Evolutionary conservation across 768 basidiomycete genomes (phyloP).

Genomic region (Rhodotorula kratochvilovae): DNA sequence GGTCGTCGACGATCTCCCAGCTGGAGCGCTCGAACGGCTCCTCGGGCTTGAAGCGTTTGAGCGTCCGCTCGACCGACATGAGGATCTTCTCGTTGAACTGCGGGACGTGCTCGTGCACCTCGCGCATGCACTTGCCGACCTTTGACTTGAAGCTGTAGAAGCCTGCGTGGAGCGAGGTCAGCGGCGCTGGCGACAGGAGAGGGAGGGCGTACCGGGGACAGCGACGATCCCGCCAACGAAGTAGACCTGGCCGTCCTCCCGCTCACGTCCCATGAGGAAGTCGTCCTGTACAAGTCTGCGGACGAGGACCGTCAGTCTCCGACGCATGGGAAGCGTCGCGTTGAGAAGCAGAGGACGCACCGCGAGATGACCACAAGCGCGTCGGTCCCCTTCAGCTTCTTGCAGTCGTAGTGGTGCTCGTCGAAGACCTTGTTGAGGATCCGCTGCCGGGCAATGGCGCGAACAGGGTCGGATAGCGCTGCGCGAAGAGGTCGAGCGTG

Average conservation of each 20-base stretch:
- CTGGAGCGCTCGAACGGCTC: slow-evolving; percentile 49
- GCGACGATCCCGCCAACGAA: slow-evolving; percentile 49
- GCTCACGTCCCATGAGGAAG: slow-evolving; percentile 49
- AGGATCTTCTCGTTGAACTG: slow-evolving; percentile 49
- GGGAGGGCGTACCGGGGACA: slow-evolving; percentile 43
- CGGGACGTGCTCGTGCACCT: slow-evolving; percentile 46
- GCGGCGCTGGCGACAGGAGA: background rate
- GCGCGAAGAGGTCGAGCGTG: background rate
- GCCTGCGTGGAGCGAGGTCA: slow-evolving; percentile 31
- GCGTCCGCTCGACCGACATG: slow-evolving; percentile 48
- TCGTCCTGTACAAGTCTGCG: slow-evolving; percentile 47
- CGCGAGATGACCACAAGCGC: slow-evolving; percentile 45
- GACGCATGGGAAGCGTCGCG: no score
- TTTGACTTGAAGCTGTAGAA: slow-evolving; percentile 48
- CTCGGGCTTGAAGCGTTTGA: slow-evolving; percentile 47
- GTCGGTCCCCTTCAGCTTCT: slow-evolving; percentile 39
- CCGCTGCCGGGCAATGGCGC: slow-evolving; percentile 36
- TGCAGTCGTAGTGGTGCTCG: slow-evolving; percentile 36
- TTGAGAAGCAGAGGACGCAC: no score
- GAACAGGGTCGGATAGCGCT: slow-evolving; percentile 59
- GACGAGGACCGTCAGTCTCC: background rate
- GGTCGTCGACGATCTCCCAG: slow-evolving; percentile 49
- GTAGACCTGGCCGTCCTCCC: slow-evolving; percentile 49
- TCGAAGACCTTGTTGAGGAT: slow-evolving; percentile 47
- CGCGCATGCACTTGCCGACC: slow-evolving; percentile 45